Conservation (phyloP, 306 rosid genomes). For the Lupinus albus region DNA sequence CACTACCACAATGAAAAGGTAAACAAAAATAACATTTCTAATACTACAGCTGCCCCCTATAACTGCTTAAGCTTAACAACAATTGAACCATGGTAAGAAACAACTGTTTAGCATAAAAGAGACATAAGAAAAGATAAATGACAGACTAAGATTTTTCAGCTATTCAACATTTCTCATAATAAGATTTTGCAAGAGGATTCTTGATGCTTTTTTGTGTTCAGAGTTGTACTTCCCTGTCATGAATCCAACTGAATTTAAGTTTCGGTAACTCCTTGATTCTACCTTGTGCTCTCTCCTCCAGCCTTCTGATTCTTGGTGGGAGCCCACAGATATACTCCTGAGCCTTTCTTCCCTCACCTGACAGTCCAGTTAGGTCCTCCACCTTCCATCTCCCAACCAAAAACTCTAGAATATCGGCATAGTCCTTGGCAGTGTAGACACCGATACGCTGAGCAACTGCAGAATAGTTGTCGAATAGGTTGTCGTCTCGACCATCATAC, state of each 20-base stretch:
- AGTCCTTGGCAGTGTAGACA: slow-evolving; percentile 87
- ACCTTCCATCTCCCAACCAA: slow-evolving; percentile 89
- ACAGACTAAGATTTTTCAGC: slow-evolving; percentile 35
- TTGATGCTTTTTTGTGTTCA: slow-evolving; percentile 36
- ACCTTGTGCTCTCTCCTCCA: slow-evolving; percentile 81
- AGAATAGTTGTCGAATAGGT: slow-evolving; percentile 75
- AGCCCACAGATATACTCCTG: slow-evolving; percentile 81
- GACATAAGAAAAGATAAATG: slow-evolving; percentile 31
- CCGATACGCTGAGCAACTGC: slow-evolving; percentile 83
- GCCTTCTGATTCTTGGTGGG: slow-evolving; percentile 79
- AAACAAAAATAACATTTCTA: slow-evolving; percentile 42
- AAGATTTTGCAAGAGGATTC: slow-evolving; percentile 24
- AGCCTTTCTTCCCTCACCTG: slow-evolving; percentile 76
- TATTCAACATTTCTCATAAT: slow-evolving; percentile 28
- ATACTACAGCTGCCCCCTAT: slow-evolving; percentile 42
- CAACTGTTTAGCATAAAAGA: slow-evolving; percentile 40
- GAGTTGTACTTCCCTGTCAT: slow-evolving; percentile 71
- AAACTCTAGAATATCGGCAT: slow-evolving; percentile 87
- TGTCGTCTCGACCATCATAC: slow-evolving; percentile 81
- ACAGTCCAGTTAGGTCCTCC: slow-evolving; percentile 68
- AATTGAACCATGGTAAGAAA: slow-evolving; percentile 38
- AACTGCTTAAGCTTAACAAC: slow-evolving; percentile 29
- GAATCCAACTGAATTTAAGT: slow-evolving; percentile 76
- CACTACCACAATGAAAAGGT: slow-evolving; percentile 34
- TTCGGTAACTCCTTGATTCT: slow-evolving; percentile 57